Base-by-base conservation (phyloP, 2,329 filamentous ascomycete species). In the Aspergillus transmontanensis region DNA sequence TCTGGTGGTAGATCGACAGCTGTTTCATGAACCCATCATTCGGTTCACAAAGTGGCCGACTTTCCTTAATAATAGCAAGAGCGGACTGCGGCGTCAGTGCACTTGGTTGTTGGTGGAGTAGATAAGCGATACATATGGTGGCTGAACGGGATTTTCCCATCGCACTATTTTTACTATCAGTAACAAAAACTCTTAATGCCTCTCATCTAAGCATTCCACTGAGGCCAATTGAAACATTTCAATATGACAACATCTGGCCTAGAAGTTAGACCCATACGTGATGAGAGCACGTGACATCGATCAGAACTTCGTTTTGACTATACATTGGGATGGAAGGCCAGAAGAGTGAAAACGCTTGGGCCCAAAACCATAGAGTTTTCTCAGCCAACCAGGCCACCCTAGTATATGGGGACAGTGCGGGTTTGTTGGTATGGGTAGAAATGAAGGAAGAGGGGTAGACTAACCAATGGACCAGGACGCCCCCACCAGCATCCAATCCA, bases 61-160 rank as follows among this genome's bases (percentile, higher is more conserved):
- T 86, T 73, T 89, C 80, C 59, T 89, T 87, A 57, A 98, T 82
- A 68, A 90, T 84, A 30, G 84, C 82, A 57, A 98, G 81, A 2
- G 94, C 93, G 53, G 90, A 87, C 68, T 82, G 76, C 62, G 85
- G 81, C 68, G 80, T 82, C 69, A 85, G 79, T 69, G 87, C 84
- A 69, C 85, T 86, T 78, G 86, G 89, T 67, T 79, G 71, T 58
- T 66, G 71, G 67, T 85, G 83, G 77, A 98, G 90, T 57, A 98
- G 83, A 78, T 94, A 98, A 65, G 95, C 94, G 62, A 96, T 86
- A 60, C 92, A 86, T 68, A 92, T 87, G 36, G 93, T 90, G 68
- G 94, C 91, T 55, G 94, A 98, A 63, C 95, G 91, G 39, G 94
- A 97, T 80, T 96, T 96, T 59, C 95, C 95, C 89, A 97, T 97